phyloP scores from a whole-genome alignment of 2,329 filamentous ascomycete species.

The Venturia oleaginea region DNA sequence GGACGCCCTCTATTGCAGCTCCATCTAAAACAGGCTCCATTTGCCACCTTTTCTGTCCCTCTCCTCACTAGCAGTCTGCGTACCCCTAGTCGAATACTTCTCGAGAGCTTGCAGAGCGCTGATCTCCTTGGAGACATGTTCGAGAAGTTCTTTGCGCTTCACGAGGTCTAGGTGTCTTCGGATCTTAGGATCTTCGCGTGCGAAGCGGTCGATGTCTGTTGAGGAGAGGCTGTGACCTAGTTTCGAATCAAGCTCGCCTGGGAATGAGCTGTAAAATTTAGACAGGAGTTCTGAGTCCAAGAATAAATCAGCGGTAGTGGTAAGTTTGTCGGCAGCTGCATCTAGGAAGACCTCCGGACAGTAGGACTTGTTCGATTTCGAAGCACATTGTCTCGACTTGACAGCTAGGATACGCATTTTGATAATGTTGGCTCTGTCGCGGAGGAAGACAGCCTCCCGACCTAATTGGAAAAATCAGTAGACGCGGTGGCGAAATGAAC shows the following conservation, averaged over 20 bases:
- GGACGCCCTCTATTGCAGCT: not conserved
- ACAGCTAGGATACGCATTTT: conserved; percentile 82
- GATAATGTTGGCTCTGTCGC: conserved; percentile 81
- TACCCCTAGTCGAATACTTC: conserved; percentile 5
- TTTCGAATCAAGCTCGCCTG: conserved; percentile 77
- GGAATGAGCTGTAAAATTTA: conserved; percentile 98
- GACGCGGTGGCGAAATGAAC: not conserved
- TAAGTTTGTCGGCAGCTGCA: conserved; percentile 88
- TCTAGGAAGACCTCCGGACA: conserved; percentile 98
- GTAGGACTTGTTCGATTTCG: conserved; percentile 83
- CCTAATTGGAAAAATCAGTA: conserved; percentile 42
- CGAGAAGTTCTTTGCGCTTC: conserved; percentile 80
- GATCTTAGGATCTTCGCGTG: conserved; percentile 86
- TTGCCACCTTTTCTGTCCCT: conserved; percentile 6
- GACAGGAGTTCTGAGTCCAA: conserved; percentile 92
- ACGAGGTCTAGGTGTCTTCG: conserved; percentile 86
- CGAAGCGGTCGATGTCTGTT: conserved; percentile 79
- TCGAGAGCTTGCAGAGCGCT: conserved; percentile 81
- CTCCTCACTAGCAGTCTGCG: not conserved
- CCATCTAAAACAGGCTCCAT: conserved; percentile 10
- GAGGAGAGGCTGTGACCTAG: conserved; percentile 72
- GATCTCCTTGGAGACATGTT: conserved; percentile 92
- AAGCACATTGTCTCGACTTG: conserved; percentile 82
- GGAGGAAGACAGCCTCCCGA: conserved; percentile 86
- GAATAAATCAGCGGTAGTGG: conserved; percentile 90